Conservation (phyloP, 2,329 filamentous ascomycete species). For the Colletotrichum theobromicola region DNA sequence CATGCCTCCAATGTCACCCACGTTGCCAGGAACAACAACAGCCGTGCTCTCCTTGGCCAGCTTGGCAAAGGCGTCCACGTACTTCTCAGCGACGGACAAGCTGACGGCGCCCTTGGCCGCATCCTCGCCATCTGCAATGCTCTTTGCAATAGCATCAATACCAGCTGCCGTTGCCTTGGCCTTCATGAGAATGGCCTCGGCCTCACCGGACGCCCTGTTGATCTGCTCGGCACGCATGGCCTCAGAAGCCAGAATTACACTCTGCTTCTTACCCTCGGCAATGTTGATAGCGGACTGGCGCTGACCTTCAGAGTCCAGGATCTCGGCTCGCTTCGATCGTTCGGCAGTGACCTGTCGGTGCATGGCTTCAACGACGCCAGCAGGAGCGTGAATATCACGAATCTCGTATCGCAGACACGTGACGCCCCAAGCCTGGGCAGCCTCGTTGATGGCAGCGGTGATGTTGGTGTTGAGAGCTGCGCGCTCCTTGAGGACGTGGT, state of each 20-base stretch:
- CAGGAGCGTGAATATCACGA: conserved; percentile 94
- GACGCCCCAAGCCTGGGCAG: conserved; percentile 95
- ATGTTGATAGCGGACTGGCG: conserved; percentile 98
- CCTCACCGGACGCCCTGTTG: conserved; percentile 90
- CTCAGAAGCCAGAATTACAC: conserved; percentile 94
- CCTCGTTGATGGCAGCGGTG: conserved; percentile 98
- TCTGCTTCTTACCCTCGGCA: conserved; percentile 96
- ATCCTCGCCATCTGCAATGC: conserved; percentile 75
- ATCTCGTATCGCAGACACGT: conserved; percentile 98
- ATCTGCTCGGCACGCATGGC: conserved; percentile 89
- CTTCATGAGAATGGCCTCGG: conserved; percentile 88
- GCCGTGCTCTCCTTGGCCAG: conserved; percentile 95
- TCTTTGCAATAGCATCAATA: conserved; percentile 82
- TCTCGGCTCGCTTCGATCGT: conserved; percentile 96
- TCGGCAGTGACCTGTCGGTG: conserved; percentile 97
- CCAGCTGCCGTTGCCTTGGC: conserved; percentile 85
- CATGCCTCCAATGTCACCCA: conserved; percentile 95
- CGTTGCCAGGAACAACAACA: conserved; percentile 94
- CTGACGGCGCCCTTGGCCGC: conserved; percentile 85
- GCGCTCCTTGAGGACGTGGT: conserved; percentile 97
- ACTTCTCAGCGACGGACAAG: conserved; percentile 93
- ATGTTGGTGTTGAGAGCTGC: conserved; percentile 97
- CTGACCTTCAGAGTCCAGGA: conserved; percentile 96
- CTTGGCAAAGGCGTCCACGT: conserved; percentile 92
- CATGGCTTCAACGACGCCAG: conserved; percentile 94